Conservation (phyloP, 257 asterid species). For the Lantana camara region DNA sequence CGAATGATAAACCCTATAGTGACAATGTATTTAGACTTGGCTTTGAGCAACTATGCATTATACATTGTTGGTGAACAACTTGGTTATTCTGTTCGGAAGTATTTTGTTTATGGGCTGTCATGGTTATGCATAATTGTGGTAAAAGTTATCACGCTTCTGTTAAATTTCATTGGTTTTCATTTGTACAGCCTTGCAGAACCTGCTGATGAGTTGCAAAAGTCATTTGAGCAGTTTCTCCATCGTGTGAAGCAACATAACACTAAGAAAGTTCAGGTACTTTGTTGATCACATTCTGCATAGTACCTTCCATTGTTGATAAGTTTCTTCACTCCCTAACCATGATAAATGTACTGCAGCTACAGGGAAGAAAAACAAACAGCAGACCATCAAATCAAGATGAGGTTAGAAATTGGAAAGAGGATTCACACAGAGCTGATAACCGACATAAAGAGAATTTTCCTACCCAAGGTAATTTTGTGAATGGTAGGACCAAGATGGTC, state of each 20-base stretch:
- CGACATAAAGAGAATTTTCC: conserved; percentile 25
- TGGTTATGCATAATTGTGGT: conserved; percentile 14
- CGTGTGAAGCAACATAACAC: conserved; percentile 60
- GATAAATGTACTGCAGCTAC: conserved; percentile 43
- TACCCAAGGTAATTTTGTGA: conserved; percentile 22
- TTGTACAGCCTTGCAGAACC: conserved; percentile 90
- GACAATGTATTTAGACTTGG: not conserved
- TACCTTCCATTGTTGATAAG: conserved; percentile 15
- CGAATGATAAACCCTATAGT: not conserved
- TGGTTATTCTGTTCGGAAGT: not conserved
- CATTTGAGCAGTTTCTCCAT: conserved; percentile 79
- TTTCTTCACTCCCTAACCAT: conserved; percentile 32
- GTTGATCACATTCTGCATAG: conserved; percentile 20
- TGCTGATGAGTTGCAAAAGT: conserved; percentile 76
- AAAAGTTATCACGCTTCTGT: conserved; percentile 10
- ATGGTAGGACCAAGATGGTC: conserved; percentile 32
- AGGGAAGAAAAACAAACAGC: conserved; percentile 36
- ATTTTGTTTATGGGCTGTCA: not conserved
- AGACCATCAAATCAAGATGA: conserved; percentile 29
- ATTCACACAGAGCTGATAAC: conserved; percentile 17
- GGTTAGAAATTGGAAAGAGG: conserved; percentile 35
- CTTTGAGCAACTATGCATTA: conserved; percentile 9
- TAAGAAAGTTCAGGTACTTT: conserved; percentile 67
- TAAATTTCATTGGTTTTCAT: conserved; percentile 17
- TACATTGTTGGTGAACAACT: not conserved